Evolutionary conservation across 2,329 filamentous ascomycete genomes (phyloP), one percentile per base, ranked within the genome.

Genomic region (Fusarium avenaceum): DNA sequence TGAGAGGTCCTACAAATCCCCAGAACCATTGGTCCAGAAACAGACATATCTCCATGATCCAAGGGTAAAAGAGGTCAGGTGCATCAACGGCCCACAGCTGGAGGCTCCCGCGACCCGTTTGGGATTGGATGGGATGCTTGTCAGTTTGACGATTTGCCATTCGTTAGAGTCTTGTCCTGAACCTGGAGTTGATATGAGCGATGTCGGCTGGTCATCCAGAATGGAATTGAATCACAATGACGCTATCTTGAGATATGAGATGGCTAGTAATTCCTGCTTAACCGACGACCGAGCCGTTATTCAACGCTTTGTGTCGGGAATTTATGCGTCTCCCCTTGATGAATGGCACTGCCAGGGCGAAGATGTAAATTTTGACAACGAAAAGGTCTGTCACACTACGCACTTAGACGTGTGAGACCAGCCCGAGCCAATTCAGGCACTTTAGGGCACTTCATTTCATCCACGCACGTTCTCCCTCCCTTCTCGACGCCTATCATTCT

Each of bases 381-480:
- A 47, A 53, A 39, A 39, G 51, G 64, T 60, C 60, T 65, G 61
- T 48, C 64, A 65, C 54, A 64, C 63, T 52, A 58, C 49, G 28
- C 47, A 54, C 54, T 58, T 65, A 65, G 69, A 65, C 53, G 60
- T 69, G 63, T 71, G 63, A 71, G 57, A 67, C 65, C 47, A 60
- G 54, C 39, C 49, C 44, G n/a, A 47, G 30, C 48, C 50, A 67
- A 35, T 49, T 38, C 42, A 47, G 50, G 45, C 35, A 42, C 45
- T 28, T 56, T 48, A 20, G 53, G 26, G 26, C 26, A 26, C 9
- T 26, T 35, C 59, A 63, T 57, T 61, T 53, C 57, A 68, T 69
- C 72, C 72, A 74, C 24, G 24, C 24, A 24, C 70, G 72, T 74
- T 74, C 72, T 73, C 57, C 54, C 67, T 67, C 63, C 67, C 63